These are phyloP conservation scores for Ustilago tritici DNA, from an alignment of 1,284 basidiomycete genomes.

Conservation along the genomic window DNA sequence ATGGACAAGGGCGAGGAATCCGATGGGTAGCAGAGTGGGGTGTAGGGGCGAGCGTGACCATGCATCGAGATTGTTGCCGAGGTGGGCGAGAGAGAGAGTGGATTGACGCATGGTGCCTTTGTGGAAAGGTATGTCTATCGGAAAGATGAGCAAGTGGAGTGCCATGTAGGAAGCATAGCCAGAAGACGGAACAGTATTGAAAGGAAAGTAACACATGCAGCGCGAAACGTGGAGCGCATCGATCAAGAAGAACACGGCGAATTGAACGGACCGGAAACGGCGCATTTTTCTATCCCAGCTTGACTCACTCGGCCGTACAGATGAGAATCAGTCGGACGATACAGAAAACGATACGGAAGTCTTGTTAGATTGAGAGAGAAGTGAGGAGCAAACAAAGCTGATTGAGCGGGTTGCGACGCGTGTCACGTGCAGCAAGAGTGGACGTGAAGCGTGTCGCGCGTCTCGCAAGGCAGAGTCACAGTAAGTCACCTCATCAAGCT, in stretches of 20 bases:
- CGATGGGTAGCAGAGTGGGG: slow-evolving; percentile 42
- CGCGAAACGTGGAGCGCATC: slow-evolving; percentile 9
- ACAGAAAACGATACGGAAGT: no score
- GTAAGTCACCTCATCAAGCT: neutral
- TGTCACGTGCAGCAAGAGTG: no score
- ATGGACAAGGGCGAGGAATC: slow-evolving; percentile 41
- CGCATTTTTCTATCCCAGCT: neutral
- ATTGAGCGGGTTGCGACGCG: no score
- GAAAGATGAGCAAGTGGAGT: neutral
- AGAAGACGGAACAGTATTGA: neutral
- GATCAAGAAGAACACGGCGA: slow-evolving; percentile 23
- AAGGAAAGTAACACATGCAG: neutral
- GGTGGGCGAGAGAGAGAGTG: slow-evolving; percentile 8
- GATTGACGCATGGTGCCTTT: slow-evolving; percentile 7
- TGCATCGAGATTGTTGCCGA: slow-evolving; percentile 24
- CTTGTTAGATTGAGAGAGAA: no score
- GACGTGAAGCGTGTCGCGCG: slow-evolving; percentile 20
- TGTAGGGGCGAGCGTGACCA: slow-evolving; percentile 30
- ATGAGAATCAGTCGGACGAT: no score
- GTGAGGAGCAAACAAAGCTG: no score
- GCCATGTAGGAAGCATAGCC: no score
- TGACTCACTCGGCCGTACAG: no score
- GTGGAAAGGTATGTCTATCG: neutral
- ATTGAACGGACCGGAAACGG: slow-evolving; percentile 6
- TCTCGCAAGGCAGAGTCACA: neutral